Base-by-base conservation (phyloP, 495 filamentous ascomycete genomes). In the Aspergillus cavernicola region DNA sequence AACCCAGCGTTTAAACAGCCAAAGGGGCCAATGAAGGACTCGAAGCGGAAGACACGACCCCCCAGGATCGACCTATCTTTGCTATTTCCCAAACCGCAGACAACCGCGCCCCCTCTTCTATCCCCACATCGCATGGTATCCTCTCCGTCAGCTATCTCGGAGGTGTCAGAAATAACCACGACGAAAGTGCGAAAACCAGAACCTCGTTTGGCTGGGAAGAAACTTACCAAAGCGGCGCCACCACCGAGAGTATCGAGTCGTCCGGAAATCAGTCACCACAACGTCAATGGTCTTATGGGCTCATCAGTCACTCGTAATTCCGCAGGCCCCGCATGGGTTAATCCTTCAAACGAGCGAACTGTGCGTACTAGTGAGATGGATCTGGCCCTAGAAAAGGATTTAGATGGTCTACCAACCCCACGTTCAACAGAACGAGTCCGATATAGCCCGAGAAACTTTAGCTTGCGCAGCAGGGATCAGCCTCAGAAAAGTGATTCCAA, bases 111-210 rank as follows among this genome's bases (percentile, higher is more conserved):
- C 10, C 71, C 67, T 32, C 64, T 76, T 19, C 55, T 78, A 13
- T 78, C 74, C 4, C 74, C 74, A 10, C 74, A 76, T 29, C 69
- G 73, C 3, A 67, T 74, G 63, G 70, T 70, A 10, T 52, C 65
- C n/a, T 78, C 74, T 0, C 74, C 74, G 1, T 73, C 74, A 6
- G 64, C 73, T 1, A 64, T 75, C 28, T 74, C 73, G 4, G 58
- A 68, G 0, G 54, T 41, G n/a, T 67, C 69, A 8, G 70, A 71
- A 37, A 54, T 52, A 29, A 55, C 70, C 9, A 41, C 53, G 3
- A 46, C 52, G 20, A 61, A 56, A 42, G 8, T 50, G 1, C 54
- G 58, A 18, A 63, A 57, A 44, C 20, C 47, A 2, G 58, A 52
- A 10, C 49, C 38, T 41, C 55, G 57, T 22, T 32, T 49, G 6